Conservation (phyloP, 1,284 basidiomycete genomes). For the Fomitopsis pinicola region DNA sequence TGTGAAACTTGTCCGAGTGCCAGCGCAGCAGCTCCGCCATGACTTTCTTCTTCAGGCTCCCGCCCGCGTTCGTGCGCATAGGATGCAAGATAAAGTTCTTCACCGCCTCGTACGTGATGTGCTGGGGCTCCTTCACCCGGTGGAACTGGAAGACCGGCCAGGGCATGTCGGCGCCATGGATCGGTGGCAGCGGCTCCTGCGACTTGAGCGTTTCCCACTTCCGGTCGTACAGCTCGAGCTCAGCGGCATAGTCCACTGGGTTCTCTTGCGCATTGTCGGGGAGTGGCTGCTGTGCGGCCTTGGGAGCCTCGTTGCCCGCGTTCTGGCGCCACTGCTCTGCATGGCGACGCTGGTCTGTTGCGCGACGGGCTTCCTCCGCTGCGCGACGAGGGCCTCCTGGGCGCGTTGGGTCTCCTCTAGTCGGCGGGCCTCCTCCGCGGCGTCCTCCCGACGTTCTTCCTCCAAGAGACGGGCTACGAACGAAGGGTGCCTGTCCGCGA, state of each 20-base stretch:
- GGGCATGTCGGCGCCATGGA: background rate
- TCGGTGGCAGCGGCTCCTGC: background rate
- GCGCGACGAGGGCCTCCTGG: no score
- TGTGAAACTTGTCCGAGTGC: conserved; percentile 51
- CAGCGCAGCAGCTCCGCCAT: conserved; percentile 44
- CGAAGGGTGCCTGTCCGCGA: no score
- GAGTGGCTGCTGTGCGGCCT: no score
- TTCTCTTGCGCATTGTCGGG: background rate
- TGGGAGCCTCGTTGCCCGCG: no score
- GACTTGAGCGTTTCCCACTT: conserved; percentile 3
- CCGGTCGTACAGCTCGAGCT: background rate
- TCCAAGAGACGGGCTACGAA: background rate
- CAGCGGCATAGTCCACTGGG: no score
- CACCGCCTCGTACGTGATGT: conserved; percentile 30
- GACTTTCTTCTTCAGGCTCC: conserved; percentile 33
- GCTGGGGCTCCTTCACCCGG: conserved; percentile 8
- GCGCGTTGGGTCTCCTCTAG: no score
- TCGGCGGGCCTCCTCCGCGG: no score
- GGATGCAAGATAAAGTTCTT: conserved; percentile 36
- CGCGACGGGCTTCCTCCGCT: no score
- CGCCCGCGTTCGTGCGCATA: conserved; percentile 21
- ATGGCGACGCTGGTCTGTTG: no score
- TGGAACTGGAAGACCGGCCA: conserved; percentile 2
- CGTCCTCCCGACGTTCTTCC: no score
- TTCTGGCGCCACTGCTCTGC: no score